Base-by-base conservation (phyloP, 768 basidiomycete genomes). In the Podaxis pistillaris region DNA sequence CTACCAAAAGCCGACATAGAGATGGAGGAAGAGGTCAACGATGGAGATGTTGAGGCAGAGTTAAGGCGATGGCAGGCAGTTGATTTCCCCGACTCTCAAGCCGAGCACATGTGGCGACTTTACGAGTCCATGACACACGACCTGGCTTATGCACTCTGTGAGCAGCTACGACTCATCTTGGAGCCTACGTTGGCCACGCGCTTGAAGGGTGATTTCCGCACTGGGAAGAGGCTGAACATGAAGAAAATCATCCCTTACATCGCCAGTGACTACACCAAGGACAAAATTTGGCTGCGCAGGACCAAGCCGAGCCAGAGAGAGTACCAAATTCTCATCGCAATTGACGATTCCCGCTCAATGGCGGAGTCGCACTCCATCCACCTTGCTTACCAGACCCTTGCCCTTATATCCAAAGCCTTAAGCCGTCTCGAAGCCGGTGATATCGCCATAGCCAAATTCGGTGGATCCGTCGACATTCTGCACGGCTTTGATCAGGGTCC, bases 281-380 rank as follows among this genome's bases (percentile, higher is more conserved):
- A 99, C 82, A 96, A 96, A 76, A 98, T 98, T 66, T 99, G 97
- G 97, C 80, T 98, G 38, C 89, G 96, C 26, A 85, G 97, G 22
- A 97, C 96, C 3, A 88, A 91, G 55, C 96, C 97, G 4, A 94
- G 93, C 71, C 88, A 92, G 69, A 85, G 97, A 53, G 96, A 97
- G 71, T 98, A 98, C 74, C 96, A 99, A 70, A 87, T 99, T 1
- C 84, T 98, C 44, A 83, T 99, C 61, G 91, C 94, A 9, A 84
- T 99, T 54, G 97, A 98, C 71, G 97, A 98, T 78, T 98, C 95
- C 3, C 88, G 91, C 37, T 97, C 95, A 38, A 98, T 99, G 97
- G 88, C 93, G 11, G 93, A 96, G 74, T 90, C 89, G 3, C 90
- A 91, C 67, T 93, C 93, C 1, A 85, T 97, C 28, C 94, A 98